A percentile compares a stretch with the other conserved stretches of the same genome.
phyloP scores from a whole-genome alignment of 1,284 basidiomycete species.

The Cryptococcus jaspeensis region DNA sequence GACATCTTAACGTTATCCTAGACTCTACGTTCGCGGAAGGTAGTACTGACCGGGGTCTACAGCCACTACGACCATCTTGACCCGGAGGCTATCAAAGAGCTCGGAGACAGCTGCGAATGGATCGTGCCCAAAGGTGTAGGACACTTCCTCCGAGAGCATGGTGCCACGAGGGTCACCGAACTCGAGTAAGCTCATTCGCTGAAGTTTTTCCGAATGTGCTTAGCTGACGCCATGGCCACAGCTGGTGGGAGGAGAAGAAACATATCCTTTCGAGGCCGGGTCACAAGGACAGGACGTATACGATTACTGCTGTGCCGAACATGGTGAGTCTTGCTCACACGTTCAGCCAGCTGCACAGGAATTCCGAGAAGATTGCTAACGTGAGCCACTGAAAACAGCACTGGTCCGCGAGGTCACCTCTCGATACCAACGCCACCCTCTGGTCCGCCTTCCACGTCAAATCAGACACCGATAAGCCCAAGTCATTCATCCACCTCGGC shows the following conservation, averaged over 20 bases:
- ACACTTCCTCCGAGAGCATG: constrained; percentile 37
- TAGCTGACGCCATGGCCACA: constrained; percentile 5
- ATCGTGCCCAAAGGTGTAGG: constrained; percentile 47
- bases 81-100: constrained; percentile 43
- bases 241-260: constrained; percentile 49
- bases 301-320: constrained; percentile 44
- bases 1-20: background rate
- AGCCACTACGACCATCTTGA: constrained; percentile 52
- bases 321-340: constrained; percentile 29
- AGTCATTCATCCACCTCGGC: constrained; percentile 53
- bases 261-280: constrained; percentile 28
- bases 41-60: background rate
- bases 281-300: constrained; percentile 32
- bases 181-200: constrained; percentile 37
- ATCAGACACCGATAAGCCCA: constrained; percentile 28
- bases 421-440: constrained; percentile 54
- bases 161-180: constrained; percentile 47
- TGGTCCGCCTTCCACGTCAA: constrained; percentile 53
- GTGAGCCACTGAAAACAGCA: constrained; percentile 33
- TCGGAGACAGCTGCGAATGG: constrained; percentile 49
- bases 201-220: background rate
- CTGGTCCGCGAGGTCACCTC: constrained; percentile 54
- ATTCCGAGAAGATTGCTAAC: constrained; percentile 9
- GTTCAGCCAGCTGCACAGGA: background rate
- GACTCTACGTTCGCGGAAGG: background rate